Base-by-base conservation (phyloP, 1,284 basidiomycete species). In the Golubevia pallescens region DNA sequence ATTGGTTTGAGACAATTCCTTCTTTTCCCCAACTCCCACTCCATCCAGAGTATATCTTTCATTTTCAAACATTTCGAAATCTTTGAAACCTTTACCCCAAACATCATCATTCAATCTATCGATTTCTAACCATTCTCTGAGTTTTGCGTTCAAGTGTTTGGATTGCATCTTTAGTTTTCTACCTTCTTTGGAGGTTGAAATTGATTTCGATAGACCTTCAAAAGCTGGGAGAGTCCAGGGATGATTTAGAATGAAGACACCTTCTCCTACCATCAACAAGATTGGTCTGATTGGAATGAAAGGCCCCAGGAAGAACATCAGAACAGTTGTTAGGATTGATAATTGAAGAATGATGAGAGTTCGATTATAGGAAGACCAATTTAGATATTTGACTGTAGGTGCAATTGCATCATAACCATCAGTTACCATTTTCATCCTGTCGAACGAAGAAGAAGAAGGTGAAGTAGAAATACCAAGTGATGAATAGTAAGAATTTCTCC, bases 331-430 rank as follows among this genome's bases (percentile, higher is more conserved):
- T 10, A 84, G 63, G 21, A 85, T 62, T 7, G 75, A 66, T 16
- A 71, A 65, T 58, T 84, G 81, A 13, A 85, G 65, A 24, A 85
- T 67, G 42, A 78, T 71, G 21, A 85, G 66, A 28, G 78, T 77
- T 32, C 78, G 73, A n/a, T 67, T 68, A 63, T 80, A 79, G 10
- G 74, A 74, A 0, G 82, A 85, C 82, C 82, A 85, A 63, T 85
- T 85, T 59, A 85, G 68, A 60, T 80, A 81, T n/a, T 74, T 74
- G 3, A 82, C 78, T 5, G 76, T 61, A 1, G 81, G 81, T 0
- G 75, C 74, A 14, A 80, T 68, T 42, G 71, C 63, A 52, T 85
- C 82, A 65, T 85, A 85, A 54, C 71, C 78, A 51, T 82, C 78
- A 42, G 81, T 80, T 53, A 85, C 71, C 67, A 84, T 74, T 14